These are phyloP conservation scores for Suhomyces taliae DNA, from an alignment of 1,139 yeast genomes.

Conservation along the genomic window DNA sequence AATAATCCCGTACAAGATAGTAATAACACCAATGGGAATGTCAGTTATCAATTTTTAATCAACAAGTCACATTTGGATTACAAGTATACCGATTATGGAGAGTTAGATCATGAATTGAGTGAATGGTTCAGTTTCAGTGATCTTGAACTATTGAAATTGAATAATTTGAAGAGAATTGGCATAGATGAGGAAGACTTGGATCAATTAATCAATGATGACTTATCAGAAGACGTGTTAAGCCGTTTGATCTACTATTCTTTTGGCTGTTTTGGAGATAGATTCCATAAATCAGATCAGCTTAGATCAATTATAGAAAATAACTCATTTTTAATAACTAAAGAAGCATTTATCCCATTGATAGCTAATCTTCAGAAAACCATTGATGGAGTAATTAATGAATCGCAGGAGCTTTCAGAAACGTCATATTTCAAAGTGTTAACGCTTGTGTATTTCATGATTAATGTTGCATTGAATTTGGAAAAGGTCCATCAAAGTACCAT, in stretches of 20 bases:
- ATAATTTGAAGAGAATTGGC: neutral
- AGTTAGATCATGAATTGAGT: slow-evolving; percentile 47
- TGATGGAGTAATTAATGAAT: slow-evolving; percentile 12
- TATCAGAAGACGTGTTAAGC: slow-evolving; percentile 5
- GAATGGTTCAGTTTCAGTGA: slow-evolving; percentile 68
- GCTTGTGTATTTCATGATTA: slow-evolving; percentile 50
- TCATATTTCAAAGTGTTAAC: slow-evolving; percentile 47
- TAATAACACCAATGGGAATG: slow-evolving; percentile 1
- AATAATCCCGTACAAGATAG: neutral
- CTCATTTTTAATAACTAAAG: slow-evolving; percentile 2
- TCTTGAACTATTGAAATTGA: slow-evolving; percentile 20
- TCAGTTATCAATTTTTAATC: slow-evolving; percentile 29
- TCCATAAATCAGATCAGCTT: slow-evolving; percentile 36
- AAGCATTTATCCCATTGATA: slow-evolving; percentile 14
- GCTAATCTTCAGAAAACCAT: slow-evolving; percentile 16
- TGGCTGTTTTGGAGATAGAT: slow-evolving; percentile 40
- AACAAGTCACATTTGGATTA: slow-evolving; percentile 47
- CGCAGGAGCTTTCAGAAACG: neutral
- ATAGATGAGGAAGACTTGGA: neutral
- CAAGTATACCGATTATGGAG: slow-evolving; percentile 40
- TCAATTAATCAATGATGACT: slow-evolving; percentile 1
- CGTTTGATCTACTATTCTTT: slow-evolving; percentile 36
- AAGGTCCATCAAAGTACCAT: slow-evolving; percentile 19
- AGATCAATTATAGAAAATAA: slow-evolving; percentile 13
- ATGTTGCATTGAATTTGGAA: slow-evolving; percentile 23